These are phyloP conservation scores for Verticillium longisporum DNA, from an alignment of 2,329 filamentous ascomycete species.

Conservation along the genomic window DNA sequence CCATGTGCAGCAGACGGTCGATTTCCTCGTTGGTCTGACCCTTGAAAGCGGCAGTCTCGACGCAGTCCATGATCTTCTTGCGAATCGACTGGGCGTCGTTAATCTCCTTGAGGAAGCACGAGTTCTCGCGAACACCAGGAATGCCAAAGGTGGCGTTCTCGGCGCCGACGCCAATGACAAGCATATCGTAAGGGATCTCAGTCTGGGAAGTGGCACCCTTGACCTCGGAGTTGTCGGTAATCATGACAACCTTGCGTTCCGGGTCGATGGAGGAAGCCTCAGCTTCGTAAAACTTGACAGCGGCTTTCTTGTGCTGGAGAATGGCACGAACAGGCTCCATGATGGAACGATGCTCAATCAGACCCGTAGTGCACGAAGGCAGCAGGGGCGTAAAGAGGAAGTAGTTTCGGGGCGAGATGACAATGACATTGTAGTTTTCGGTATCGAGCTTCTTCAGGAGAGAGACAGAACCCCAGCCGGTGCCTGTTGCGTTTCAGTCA, in stretches of 20 bases:
- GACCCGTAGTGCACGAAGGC: conserved; percentile 93
- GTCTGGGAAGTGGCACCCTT: conserved; percentile 77
- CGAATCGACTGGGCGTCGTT: conserved; percentile 91
- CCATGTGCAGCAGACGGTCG: conserved; percentile 95
- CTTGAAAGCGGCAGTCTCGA: conserved; percentile 98
- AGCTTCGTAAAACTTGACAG: conserved; percentile 96
- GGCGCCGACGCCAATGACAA: conserved; percentile 92
- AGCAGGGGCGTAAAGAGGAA: conserved; percentile 98
- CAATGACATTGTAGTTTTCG: conserved; percentile 97
- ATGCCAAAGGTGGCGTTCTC: conserved; percentile 99
- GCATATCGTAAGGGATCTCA: conserved; percentile 95
- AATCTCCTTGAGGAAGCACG: conserved; percentile 98
- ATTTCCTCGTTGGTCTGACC: conserved; percentile 83
- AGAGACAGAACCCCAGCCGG: conserved; percentile 92
- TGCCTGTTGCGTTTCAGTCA: conserved; percentile 50
- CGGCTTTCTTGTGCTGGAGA: conserved; percentile 86
- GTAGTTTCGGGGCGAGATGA: conserved; percentile 98
- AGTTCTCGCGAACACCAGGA: conserved; percentile 88
- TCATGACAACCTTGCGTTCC: conserved; percentile 79
- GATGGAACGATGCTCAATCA: conserved; percentile 97
- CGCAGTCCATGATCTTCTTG: conserved; percentile 99
- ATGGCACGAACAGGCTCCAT: conserved; percentile 99
- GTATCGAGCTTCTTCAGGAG: conserved; percentile 98
- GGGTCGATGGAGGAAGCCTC: conserved; percentile 94
- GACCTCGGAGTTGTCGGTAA: conserved; percentile 89